These are phyloP conservation scores for Moniliophthora roreri DNA, from an alignment of 1,284 basidiomycete species.

Conservation along the genomic window DNA sequence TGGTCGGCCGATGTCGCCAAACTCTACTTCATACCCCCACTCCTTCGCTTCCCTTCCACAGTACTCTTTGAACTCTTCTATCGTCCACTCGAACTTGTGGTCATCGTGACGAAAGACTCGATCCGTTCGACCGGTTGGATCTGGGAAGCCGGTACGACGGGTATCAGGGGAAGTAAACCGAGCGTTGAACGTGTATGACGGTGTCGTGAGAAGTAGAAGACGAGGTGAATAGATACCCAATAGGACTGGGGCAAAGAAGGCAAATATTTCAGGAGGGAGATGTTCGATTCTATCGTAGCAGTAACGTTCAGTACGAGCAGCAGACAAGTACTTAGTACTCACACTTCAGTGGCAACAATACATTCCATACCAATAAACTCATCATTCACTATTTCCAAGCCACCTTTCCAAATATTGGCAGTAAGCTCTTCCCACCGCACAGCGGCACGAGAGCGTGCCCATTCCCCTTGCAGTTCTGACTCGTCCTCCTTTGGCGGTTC, in stretches of 20 bases:
- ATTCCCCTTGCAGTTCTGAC: slow-evolving; percentile 10
- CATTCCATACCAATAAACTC: slow-evolving; percentile 78
- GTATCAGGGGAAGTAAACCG: slow-evolving; percentile 74
- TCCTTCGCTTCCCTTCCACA: slow-evolving; percentile 59
- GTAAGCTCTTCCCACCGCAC: slow-evolving; percentile 75
- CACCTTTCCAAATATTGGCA: slow-evolving; percentile 81
- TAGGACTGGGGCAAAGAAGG: slow-evolving; percentile 76
- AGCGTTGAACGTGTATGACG: slow-evolving; percentile 87
- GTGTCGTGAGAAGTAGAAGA: slow-evolving; percentile 84
- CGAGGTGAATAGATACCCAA: slow-evolving; percentile 84
- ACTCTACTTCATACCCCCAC: slow-evolving; percentile 74
- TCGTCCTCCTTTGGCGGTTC: slow-evolving; percentile 24
- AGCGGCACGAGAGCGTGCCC: slow-evolving; percentile 17
- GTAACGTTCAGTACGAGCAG: slow-evolving; percentile 1
- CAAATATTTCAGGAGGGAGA: slow-evolving; percentile 67
- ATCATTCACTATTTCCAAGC: slow-evolving; percentile 74
- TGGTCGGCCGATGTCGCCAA: slow-evolving; percentile 56
- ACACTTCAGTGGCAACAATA: slow-evolving; percentile 88
- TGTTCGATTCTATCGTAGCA: slow-evolving; percentile 81
- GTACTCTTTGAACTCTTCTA: slow-evolving; percentile 77
- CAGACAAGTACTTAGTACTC: slow-evolving; percentile 26
- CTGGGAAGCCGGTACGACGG: slow-evolving; percentile 55
- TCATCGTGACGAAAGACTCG: slow-evolving; percentile 80
- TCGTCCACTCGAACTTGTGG: slow-evolving; percentile 94
- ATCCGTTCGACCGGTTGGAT: slow-evolving; percentile 75